Evolutionary conservation across 2,329 filamentous ascomycete species (phyloP).

Genomic region (Colletotrichum sp.): DNA sequence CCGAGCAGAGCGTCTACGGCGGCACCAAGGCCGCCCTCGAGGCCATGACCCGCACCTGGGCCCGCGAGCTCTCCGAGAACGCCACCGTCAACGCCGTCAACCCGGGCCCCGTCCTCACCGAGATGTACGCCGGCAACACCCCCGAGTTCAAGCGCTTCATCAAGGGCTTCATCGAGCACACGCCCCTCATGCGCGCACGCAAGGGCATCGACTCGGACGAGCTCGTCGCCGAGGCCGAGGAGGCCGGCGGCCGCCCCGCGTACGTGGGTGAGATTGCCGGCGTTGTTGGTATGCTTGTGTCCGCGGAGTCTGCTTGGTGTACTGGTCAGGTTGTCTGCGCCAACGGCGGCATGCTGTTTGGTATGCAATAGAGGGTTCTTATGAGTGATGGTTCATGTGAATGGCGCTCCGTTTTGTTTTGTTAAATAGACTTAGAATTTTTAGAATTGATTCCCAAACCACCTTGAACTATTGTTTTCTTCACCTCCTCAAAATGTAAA

Average conservation of each 20-base stretch:
- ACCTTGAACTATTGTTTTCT: background rate
- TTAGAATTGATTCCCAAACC: constrained; percentile 1
- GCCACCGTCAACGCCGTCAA: constrained; percentile 64
- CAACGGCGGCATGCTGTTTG: constrained; percentile 72
- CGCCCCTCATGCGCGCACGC: constrained; percentile 69
- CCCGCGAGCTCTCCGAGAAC: constrained; percentile 57
- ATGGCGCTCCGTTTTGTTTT: background rate
- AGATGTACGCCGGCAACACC: constrained; percentile 54
- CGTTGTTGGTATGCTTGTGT: constrained; percentile 77
- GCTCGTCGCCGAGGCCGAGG: constrained; percentile 63
- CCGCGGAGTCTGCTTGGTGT: constrained; percentile 74
- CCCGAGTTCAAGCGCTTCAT: constrained; percentile 47
- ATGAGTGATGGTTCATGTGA: background rate
- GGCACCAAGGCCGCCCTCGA: constrained; percentile 64
- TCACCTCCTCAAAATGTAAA: background rate
- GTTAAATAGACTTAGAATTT: constrained; percentile 2
- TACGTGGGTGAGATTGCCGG: constrained; percentile 77
- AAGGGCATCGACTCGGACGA: constrained; percentile 66
- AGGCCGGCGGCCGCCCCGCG: constrained; percentile 62
- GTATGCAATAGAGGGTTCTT: constrained; percentile 30
- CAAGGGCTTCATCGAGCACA: constrained; percentile 47
- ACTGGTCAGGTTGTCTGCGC: constrained; percentile 82
- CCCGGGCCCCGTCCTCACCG: constrained; percentile 59
- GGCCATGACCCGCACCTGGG: constrained; percentile 65
- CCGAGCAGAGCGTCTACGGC: constrained; percentile 61